Conservation (phyloP, 208 protist genomes). For the Plasmodiophora brassicae region DNA sequence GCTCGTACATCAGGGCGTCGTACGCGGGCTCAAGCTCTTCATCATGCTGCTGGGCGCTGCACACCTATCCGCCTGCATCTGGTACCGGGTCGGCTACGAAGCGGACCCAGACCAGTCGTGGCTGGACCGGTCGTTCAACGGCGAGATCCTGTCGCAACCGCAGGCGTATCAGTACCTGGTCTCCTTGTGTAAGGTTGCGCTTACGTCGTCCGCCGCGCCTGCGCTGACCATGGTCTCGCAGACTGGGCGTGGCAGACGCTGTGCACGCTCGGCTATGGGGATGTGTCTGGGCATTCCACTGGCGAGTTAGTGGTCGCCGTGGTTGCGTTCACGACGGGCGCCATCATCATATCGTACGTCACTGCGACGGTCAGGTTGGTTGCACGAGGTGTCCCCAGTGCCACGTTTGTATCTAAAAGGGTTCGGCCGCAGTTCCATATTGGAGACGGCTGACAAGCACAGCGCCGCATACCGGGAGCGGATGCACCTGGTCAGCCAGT, state of each 20-base stretch:
- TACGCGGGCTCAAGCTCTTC: neutral
- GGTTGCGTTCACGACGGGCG: neutral
- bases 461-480: neutral
- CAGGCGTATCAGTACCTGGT: neutral
- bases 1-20: neutral
- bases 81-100: neutral
- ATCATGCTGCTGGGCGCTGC: neutral
- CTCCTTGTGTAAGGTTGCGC: neutral
- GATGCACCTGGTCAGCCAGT: constrained; percentile 1
- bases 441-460: neutral
- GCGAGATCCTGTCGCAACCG: neutral
- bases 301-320: neutral
- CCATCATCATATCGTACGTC: neutral
- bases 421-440: neutral
- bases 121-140: neutral
- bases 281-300: neutral
- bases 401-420: neutral
- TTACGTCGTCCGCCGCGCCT: neutral
- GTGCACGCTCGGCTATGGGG: neutral
- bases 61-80: neutral
- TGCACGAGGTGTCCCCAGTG: too few species aligned
- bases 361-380: constrained; percentile 17
- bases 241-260: constrained; percentile 31
- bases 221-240: neutral
- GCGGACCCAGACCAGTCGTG: neutral